These are phyloP conservation scores for Venturia aucupariae DNA, from an alignment of 2,329 filamentous ascomycete genomes.

Conservation along the genomic window DNA sequence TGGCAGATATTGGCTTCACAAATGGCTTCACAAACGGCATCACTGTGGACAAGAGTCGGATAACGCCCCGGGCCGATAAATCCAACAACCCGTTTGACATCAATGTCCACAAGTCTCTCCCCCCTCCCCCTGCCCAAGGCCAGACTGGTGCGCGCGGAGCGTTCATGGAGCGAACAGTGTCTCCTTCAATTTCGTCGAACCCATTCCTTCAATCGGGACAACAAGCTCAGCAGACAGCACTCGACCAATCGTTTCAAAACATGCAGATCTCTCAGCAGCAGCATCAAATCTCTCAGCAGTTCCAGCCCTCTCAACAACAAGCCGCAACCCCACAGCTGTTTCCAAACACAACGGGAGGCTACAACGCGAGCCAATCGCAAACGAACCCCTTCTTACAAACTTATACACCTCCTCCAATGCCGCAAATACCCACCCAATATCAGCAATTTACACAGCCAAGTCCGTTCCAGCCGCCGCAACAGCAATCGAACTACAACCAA, in stretches of 20 bases:
- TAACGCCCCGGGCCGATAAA: slow-evolving; percentile 20
- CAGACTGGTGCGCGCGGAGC: slow-evolving; percentile 21
- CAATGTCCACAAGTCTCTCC: slow-evolving; percentile 31
- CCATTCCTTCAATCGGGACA: slow-evolving; percentile 49
- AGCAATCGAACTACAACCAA: slow-evolving; percentile 14
- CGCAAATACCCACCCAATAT: slow-evolving; percentile 32
- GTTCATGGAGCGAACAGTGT: slow-evolving; percentile 19
- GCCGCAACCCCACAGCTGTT: slow-evolving; percentile 49
- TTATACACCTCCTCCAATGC: slow-evolving; percentile 33
- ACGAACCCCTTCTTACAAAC: slow-evolving; percentile 33
- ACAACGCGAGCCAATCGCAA: slow-evolving; percentile 29
- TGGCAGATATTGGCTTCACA: slow-evolving; percentile 28
- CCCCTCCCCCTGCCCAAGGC: slow-evolving; percentile 22
- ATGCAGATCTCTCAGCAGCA: slow-evolving; percentile 50
- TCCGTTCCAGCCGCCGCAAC: slow-evolving; percentile 5
- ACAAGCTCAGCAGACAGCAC: slow-evolving; percentile 24
- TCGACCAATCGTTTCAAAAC: slow-evolving; percentile 65
- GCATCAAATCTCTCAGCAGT: slow-evolving; percentile 44
- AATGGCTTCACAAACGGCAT: slow-evolving; percentile 30
- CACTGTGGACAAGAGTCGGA: slow-evolving; percentile 31
- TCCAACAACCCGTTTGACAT: slow-evolving; percentile 28
- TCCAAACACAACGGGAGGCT: slow-evolving; percentile 65
- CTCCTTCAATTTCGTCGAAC: slow-evolving; percentile 48
- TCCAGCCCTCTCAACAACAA: slow-evolving; percentile 23
- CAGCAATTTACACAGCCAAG: slow-evolving; percentile 22